These are phyloP conservation scores for Spiraea crenata DNA, from an alignment of 331 rosid species.

Conservation along the genomic window DNA sequence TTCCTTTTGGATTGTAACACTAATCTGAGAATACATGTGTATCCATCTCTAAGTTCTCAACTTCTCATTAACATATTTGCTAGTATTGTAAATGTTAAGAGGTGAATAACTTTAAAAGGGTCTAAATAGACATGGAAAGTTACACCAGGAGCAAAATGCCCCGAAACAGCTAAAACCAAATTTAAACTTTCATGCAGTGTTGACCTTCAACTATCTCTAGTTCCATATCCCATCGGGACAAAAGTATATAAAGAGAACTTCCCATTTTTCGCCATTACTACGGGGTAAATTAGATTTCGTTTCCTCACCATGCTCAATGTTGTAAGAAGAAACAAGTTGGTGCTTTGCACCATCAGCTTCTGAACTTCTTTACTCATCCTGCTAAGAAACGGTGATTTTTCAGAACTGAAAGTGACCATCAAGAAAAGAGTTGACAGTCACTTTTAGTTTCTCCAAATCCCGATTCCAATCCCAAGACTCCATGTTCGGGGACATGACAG, in stretches of 20 bases:
- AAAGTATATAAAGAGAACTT: conserved; percentile 31
- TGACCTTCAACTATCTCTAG: conserved; percentile 42
- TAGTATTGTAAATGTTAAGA: conserved; percentile 26
- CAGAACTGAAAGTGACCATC: background rate
- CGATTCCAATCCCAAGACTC: conserved; percentile 32
- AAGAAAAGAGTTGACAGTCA: conserved; percentile 26
- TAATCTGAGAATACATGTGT: conserved; percentile 36
- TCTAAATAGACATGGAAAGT: conserved; percentile 17
- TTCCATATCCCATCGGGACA: conserved; percentile 29
- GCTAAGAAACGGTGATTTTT: conserved; percentile 24
- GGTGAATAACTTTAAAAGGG: conserved; percentile 24
- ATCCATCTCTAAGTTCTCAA: conserved; percentile 28
- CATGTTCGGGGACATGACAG: conserved; percentile 33
- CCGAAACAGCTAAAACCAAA: conserved; percentile 44
- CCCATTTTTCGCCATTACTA: conserved; percentile 43
- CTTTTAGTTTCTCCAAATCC: conserved; percentile 39
- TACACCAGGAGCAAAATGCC: conserved; percentile 29
- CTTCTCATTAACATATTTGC: conserved; percentile 32
- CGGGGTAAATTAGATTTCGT: conserved; percentile 31
- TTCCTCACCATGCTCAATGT: conserved; percentile 19
- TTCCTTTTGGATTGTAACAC: conserved; percentile 33
- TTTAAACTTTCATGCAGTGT: conserved; percentile 37
- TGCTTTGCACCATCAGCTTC: conserved; percentile 35
- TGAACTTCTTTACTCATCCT: conserved; percentile 20
- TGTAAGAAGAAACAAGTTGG: conserved; percentile 21